Percentiles rank a stretch among this genome's conserved stretches.
Evolutionary conservation across 2,329 filamentous ascomycete genomes (phyloP).

Genomic region (Chaetothyriales sp.): DNA sequence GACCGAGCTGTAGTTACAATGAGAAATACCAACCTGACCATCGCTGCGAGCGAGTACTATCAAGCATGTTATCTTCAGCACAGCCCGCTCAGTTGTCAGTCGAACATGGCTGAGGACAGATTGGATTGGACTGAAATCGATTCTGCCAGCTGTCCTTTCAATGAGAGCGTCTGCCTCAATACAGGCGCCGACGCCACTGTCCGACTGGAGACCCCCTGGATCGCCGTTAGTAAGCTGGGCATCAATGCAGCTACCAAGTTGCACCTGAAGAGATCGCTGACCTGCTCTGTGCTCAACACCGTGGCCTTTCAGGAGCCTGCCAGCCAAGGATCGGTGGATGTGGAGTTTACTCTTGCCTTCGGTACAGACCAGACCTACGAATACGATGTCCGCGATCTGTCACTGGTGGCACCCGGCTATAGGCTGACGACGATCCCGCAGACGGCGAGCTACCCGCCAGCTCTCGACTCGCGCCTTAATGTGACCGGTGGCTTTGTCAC

Average conservation of each 20-base stretch:
- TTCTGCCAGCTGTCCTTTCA: neutral
- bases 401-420: neutral
- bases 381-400: neutral
- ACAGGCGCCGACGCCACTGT: neutral
- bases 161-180: neutral
- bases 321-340: neutral
- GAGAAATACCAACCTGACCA: neutral
- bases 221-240: neutral
- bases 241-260: neutral
- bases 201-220: neutral
- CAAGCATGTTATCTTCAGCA: neutral
- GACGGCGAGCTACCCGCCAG: neutral
- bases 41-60: neutral
- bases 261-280: neutral
- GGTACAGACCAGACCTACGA: neutral
- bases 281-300: neutral
- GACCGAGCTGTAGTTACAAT: neutral
- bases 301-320: neutral
- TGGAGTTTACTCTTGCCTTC: slow-evolving; percentile 1
- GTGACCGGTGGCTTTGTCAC: neutral
- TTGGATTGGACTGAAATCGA: neutral
- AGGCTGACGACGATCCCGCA: neutral
- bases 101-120: neutral
- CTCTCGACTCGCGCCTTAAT: neutral
- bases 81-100: neutral